Base-by-base conservation (phyloP, 306 rosid species). In the Dryas drummondii region DNA sequence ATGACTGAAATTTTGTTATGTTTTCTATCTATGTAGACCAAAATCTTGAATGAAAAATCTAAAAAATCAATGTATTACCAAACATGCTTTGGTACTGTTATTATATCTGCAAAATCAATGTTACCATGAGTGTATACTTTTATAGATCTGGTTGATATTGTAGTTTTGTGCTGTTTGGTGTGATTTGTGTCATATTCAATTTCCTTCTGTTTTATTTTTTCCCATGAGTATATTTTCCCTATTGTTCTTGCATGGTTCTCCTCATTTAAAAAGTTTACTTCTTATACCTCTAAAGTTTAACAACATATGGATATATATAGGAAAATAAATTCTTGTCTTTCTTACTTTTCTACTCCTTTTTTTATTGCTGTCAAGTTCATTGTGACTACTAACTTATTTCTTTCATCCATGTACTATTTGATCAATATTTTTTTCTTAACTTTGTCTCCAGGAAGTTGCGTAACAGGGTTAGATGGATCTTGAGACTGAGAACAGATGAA, bases 401-500 rank as follows among this genome's bases (percentile, higher is more conserved):
- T 17, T 51, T 51, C 55, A 51, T 51, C 13, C 15, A 55, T 55
- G 9, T 26, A 16, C 17, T 55, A 17, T 9, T 27, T 59, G 65
- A 63, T 41, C 12, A 16, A 42, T 49, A 14, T 42, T 16, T n/a
- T 41, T 63, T 41, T 26, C 22, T n/a, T 5, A 6, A 0, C 17
- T n/a, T 40, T 50, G 22, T 55, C 12, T 13, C 4, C 12, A 49
- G 50, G 26, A 58, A 69, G 51, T 64, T 76, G 50, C 16, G 65
- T 75, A 71, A 84, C 55, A 5, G 42, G 40, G 48, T 45, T 12
- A 48, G 65, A 93, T 93, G 98, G 98, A 91, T 87, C 83, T 91
- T 66, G 87, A 87, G 79, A 93, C 96, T 42, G 98, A 93, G 76
- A 93, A 91, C 68, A 84, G 22, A 22, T 22, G 87, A 78, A 32